Evolutionary conservation across 192 early-diverging fungal genomes (phyloP), one percentile per base, ranked within the genome.

Genomic region (Mortierella hygrophila): DNA sequence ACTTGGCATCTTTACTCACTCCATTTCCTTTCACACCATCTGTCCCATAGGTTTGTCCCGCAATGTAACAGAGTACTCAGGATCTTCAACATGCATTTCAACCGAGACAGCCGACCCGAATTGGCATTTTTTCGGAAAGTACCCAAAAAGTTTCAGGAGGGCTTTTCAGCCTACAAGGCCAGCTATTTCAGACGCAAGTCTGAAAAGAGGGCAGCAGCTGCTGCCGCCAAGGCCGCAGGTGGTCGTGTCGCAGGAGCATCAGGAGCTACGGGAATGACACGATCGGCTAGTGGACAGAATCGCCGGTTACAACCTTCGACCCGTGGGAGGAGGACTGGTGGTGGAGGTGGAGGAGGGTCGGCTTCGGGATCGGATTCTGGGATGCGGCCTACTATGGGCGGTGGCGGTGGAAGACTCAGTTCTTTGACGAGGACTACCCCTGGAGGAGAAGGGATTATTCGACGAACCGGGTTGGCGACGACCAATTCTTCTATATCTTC

Each of bases 1-100:
- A 57, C 7, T 26, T 29, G 11, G 4, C 65, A 18, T 29, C 20
- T 35, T 68, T 23, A 38, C 68, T 70, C 0, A 20, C 68, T 37
- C 37, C 68, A 32, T 29, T 37, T 26, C 21, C 68, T 70, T 40
- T 18, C 15, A 40, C 44, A 32, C 18, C 35, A 10, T 41, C 38
- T 41, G 20, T 10, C 35, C 49, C 40, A 4, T 76, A 93, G 92
- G 80, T 93, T 91, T 77, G 90, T 93, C 29, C 92, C 92, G 46
- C 92, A 92, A 37, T 92, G 91, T 42, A 93, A 93, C 57, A 87
- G 90, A 49, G 90, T 90, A 18, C 81, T 93, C 46, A 75, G 89
- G n/a, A 89, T 88, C 37, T 93, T 91, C 74, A 91, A 93, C 63
- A 83, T 93, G 78, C 88, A 92, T 63, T 93, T 93, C 63, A 91